Conservation (phyloP, 345 rosid species). For the Syzygium grande region DNA sequence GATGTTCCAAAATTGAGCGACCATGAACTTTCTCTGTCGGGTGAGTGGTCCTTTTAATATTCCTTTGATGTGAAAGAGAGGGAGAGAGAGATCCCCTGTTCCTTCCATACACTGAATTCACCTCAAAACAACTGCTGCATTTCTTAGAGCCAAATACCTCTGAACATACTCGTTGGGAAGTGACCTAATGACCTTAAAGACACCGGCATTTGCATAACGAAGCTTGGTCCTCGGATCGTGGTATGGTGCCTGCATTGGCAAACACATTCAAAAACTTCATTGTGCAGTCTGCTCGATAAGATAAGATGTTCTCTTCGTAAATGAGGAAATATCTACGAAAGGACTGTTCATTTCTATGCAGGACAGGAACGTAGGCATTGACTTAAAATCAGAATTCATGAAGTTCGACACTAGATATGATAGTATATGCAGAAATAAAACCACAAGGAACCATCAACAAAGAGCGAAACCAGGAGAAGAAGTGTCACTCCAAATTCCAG, state of each 20-base stretch:
- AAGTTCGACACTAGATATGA: neutral
- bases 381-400: neutral
- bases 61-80: neutral
- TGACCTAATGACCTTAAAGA: conserved; percentile 72
- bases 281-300: neutral
- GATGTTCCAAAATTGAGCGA: neutral
- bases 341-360: neutral
- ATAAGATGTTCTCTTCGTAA: neutral
- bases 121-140: conserved; percentile 79
- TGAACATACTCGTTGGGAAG: conserved; percentile 83
- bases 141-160: conserved; percentile 73
- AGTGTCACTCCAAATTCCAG: neutral
- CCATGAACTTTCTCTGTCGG: neutral
- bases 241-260: conserved; percentile 64
- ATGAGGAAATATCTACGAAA: neutral
- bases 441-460: neutral
- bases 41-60: neutral
- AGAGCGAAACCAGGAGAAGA: neutral
- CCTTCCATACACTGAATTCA: conserved; percentile 9
- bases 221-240: conserved; percentile 76
- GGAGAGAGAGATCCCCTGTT: neutral
- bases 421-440: neutral
- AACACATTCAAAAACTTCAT: neutral
- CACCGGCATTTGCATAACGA: conserved; percentile 69
- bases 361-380: neutral